These are phyloP conservation scores for Vitis rupestris DNA, from an alignment of 164 flowering plant genomes.

Conservation along the genomic window DNA sequence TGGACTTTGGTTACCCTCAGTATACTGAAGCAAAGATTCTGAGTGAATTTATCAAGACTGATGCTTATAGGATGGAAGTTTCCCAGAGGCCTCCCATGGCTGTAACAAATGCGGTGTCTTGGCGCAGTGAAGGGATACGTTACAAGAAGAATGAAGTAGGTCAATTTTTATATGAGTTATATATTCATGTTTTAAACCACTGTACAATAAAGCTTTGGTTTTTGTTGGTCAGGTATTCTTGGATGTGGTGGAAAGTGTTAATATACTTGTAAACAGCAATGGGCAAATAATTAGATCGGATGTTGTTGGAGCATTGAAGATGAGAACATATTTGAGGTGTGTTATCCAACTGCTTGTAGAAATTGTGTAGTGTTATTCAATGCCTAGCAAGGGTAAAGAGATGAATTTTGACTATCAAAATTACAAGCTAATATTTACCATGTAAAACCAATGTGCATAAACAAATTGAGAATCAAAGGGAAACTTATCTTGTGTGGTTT, in stretches of 20 bases:
- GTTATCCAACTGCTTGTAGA: background rate
- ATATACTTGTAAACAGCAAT: conserved; percentile 97
- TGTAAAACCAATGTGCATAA: no score
- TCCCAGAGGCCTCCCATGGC: conserved; percentile 99
- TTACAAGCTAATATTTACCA: no score
- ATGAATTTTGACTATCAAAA: no score
- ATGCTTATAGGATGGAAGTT: conserved; percentile 99
- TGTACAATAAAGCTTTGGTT: background rate
- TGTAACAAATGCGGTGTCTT: conserved; percentile 99
- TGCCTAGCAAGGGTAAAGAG: background rate
- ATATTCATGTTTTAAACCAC: background rate
- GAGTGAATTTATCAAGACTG: conserved; percentile 97
- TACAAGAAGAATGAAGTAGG: conserved; percentile 97
- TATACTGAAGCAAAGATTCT: conserved; percentile 97
- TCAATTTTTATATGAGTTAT: conserved; percentile 1
- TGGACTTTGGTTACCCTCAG: conserved; percentile 99
- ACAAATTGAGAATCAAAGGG: no score
- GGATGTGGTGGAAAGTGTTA: conserved; percentile 98
- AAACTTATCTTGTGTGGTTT: no score
- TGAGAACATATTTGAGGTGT: conserved; percentile 96
- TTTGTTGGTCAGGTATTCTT: conserved; percentile 69
- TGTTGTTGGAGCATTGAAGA: conserved; percentile 97
- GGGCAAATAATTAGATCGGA: conserved; percentile 95
- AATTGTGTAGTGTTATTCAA: background rate
- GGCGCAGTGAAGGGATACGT: conserved; percentile 98